These are phyloP conservation scores for Calonectria honghensis DNA, from an alignment of 2,329 filamentous ascomycete genomes.

Conservation along the genomic window DNA sequence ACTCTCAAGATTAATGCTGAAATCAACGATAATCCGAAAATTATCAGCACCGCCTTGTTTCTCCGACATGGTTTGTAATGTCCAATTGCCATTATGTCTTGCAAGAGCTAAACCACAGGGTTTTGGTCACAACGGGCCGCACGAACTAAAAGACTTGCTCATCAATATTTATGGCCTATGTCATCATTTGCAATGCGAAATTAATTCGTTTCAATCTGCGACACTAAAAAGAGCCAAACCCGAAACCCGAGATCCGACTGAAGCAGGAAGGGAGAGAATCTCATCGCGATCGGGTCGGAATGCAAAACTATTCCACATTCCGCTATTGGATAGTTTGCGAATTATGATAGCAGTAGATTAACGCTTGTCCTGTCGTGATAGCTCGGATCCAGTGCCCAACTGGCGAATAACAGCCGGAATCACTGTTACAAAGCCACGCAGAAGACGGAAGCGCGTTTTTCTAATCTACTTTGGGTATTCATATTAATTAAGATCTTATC, in stretches of 20 bases:
- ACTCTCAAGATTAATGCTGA: neutral
- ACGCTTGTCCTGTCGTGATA: neutral
- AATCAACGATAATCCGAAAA: neutral
- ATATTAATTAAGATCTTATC: neutral
- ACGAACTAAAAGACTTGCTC: neutral
- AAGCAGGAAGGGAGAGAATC: too few species aligned
- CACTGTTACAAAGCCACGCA: neutral
- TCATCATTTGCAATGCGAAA: neutral
- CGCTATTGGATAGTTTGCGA: neutral
- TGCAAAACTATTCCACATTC: neutral
- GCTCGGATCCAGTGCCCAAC: neutral
- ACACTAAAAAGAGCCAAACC: conserved; percentile 5
- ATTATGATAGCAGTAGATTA: neutral
- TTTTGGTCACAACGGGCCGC: too few species aligned
- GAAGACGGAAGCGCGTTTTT: neutral
- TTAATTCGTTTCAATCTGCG: neutral
- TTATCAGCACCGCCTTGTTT: neutral
- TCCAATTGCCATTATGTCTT: neutral
- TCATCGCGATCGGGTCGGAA: neutral
- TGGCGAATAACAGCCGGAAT: conserved; percentile 34
- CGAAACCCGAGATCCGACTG: conserved; percentile 39
- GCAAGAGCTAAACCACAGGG: neutral
- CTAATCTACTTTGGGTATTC: conserved; percentile 16
- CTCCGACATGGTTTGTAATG: neutral
- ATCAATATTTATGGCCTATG: neutral